Evolutionary conservation across 192 early-diverging fungal genomes (phyloP).

Genomic region (Backusella westeae): DNA sequence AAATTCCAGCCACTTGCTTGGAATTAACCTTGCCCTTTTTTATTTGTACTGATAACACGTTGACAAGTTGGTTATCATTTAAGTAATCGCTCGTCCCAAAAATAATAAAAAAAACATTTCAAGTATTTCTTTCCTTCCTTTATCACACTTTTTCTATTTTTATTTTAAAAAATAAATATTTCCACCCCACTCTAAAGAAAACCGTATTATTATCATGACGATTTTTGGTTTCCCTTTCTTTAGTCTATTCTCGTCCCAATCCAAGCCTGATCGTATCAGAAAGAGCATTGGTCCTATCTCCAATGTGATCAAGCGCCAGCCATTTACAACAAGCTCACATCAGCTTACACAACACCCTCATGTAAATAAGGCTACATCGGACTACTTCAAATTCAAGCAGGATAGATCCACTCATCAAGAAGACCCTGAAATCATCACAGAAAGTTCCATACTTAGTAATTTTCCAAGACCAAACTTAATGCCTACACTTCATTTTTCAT

Average conservation of each 20-base stretch:
- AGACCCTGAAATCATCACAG: slow-evolving; percentile 27
- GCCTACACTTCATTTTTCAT: slow-evolving; percentile 37
- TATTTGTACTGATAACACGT: slow-evolving; percentile 1
- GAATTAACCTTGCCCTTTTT: neutral
- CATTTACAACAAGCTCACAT: neutral
- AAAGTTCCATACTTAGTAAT: slow-evolving; percentile 20
- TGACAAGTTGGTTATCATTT: neutral
- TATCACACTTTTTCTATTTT: neutral
- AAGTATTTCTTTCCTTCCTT: slow-evolving; percentile 2
- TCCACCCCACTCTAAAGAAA: neutral
- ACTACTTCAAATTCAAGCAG: neutral
- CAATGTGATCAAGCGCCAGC: slow-evolving; percentile 1
- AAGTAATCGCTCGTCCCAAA: neutral
- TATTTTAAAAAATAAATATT: slow-evolving; percentile 1
- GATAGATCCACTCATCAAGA: neutral
- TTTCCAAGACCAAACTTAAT: slow-evolving; percentile 39
- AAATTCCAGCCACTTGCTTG: slow-evolving; percentile 3
- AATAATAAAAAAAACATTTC: neutral
- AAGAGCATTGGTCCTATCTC: slow-evolving; percentile 35
- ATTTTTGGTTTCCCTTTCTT: slow-evolving; percentile 25
- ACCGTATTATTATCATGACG: neutral
- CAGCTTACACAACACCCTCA: neutral
- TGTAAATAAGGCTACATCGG: neutral
- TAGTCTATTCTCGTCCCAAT: slow-evolving; percentile 22
- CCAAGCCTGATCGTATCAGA: slow-evolving; percentile 25